A percentile compares a stretch with the other conserved stretches of the same genome.
phyloP scores from a whole-genome alignment of 2,329 filamentous ascomycete genomes.

The Aspergillus ochraceoroseus region DNA sequence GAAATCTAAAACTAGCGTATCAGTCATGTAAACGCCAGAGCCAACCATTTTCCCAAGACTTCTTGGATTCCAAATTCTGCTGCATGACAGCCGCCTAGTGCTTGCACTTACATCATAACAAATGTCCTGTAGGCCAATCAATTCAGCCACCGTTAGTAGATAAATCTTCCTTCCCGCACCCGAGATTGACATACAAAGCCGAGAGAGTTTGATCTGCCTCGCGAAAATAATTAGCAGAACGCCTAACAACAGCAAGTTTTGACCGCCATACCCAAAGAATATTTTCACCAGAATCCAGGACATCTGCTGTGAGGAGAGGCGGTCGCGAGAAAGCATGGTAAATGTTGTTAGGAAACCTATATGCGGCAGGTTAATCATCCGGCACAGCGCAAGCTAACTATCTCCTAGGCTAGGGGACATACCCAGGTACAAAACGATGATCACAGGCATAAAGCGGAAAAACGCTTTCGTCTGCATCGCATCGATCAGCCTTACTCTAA shows the following conservation, averaged over 20 bases:
- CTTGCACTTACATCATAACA: slow-evolving; percentile 35
- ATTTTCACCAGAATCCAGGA: slow-evolving; percentile 59
- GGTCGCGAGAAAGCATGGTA: slow-evolving; percentile 55
- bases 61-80: slow-evolving; percentile 25
- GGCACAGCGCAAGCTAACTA: too few species aligned
- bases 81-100: slow-evolving; percentile 32
- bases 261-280: slow-evolving; percentile 53
- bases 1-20: slow-evolving; percentile 41
- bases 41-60: slow-evolving; percentile 36
- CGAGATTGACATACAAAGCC: slow-evolving; percentile 51
- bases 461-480: slow-evolving; percentile 68
- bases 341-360: slow-evolving; percentile 77
- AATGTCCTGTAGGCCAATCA: slow-evolving; percentile 40
- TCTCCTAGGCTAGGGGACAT: slow-evolving; percentile 16
- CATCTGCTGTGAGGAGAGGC: slow-evolving; percentile 53
- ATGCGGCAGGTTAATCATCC: slow-evolving; percentile 1
- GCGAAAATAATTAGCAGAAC: slow-evolving; percentile 25
- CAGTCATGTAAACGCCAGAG: slow-evolving; percentile 35
- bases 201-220: slow-evolving; percentile 49
- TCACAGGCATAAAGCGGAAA: slow-evolving; percentile 71
- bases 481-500: slow-evolving; percentile 27
- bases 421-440: slow-evolving; percentile 76
- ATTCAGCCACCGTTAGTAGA: slow-evolving; percentile 38
- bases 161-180: slow-evolving; percentile 16
- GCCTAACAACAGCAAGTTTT: slow-evolving; percentile 18